Evolutionary conservation across 768 basidiomycete genomes (phyloP), one percentile per base, ranked within the genome.

Genomic region (Naganishia randhawae): DNA sequence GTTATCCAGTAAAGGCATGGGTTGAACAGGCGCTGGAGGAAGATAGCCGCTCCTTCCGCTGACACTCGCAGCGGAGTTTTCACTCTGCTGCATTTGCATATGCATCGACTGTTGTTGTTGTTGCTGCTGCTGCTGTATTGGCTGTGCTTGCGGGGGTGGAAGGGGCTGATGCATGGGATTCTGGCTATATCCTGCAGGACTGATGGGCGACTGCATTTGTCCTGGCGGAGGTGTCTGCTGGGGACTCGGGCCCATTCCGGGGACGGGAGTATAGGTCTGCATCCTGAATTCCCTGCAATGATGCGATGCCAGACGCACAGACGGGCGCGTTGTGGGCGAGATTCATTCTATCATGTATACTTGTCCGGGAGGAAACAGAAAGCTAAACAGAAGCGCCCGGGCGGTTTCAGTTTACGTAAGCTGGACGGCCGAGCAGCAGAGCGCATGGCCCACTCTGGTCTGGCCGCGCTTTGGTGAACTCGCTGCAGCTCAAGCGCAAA

Each of bases 1-100:
- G 67, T 79, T 77, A 71, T 79, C 78, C 16, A 79, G 68, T 48
- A 79, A 52, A 10, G 77, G 74, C 22, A 48, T 51, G 6, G 66
- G 70, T 27, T 62, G 62, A 3, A 39, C 25, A n/a, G 66, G 57
- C 22, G 63, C 33, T 9, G 61, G 50, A 1, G 66, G 50, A 4
- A 50, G 1, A 17, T 37, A 31, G 29, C 37, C 39, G 17, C 39
- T 61, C 57, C 37, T 39, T 39, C 54, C 54, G n/a, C 14, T 35
- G 5, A n/a, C 54, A 55, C 32, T 37, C 17, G 32, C 54, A 13
- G 37, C 37, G n/a, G 33, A 22, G 11, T 14, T 61, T 16, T 33
- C 37, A 42, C 39, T 25, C 42, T 50, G 48, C 39, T 63, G 39
- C 19, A 33, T 14, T 33, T 61, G 55, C 55, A 61, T n/a, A n/a